phyloP scores from a whole-genome alignment of 768 basidiomycete genomes.

The Termitomyces sp. region DNA sequence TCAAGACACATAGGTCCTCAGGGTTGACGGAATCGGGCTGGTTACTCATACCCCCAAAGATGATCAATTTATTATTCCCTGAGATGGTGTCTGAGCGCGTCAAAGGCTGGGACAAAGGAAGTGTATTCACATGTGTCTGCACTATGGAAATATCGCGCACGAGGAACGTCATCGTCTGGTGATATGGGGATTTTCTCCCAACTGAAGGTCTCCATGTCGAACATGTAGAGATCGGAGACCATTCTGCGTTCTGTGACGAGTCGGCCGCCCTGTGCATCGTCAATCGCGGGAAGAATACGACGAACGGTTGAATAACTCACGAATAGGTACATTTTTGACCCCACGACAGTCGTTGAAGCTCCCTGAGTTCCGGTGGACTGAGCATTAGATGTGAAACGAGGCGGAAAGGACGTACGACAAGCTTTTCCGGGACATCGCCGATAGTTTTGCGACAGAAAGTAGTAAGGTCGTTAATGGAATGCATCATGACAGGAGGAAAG shows the following conservation, averaged over 20 bases:
- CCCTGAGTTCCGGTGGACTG: constrained; percentile 41
- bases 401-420: constrained; percentile 58
- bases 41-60: constrained; percentile 96
- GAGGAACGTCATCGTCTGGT: constrained; percentile 67
- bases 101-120: background rate
- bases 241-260: constrained; percentile 82
- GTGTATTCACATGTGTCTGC: constrained; percentile 67
- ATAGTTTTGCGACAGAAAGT: constrained; percentile 79
- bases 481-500: constrained; percentile 34
- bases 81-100: constrained; percentile 7
- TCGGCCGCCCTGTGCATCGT: constrained; percentile 64
- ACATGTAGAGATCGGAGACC: constrained; percentile 86
- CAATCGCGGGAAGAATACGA: background rate
- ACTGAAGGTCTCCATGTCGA: constrained; percentile 74
- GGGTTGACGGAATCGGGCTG: constrained; percentile 62
- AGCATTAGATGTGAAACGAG: background rate
- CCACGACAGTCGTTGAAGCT: constrained; percentile 86
- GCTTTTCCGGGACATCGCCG: constrained; percentile 84
- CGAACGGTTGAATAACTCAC: constrained; percentile 36
- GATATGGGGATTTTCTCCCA: constrained; percentile 70
- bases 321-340: constrained; percentile 86
- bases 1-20: constrained; percentile 86
- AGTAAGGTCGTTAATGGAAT: constrained; percentile 87
- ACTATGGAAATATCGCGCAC: constrained; percentile 92
- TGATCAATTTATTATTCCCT: constrained; percentile 88